Percentiles rank a stretch among this genome's conserved stretches.
phyloP scores from a whole-genome alignment of 495 filamentous ascomycete genomes.

The Recurvomyces mirabilis region DNA sequence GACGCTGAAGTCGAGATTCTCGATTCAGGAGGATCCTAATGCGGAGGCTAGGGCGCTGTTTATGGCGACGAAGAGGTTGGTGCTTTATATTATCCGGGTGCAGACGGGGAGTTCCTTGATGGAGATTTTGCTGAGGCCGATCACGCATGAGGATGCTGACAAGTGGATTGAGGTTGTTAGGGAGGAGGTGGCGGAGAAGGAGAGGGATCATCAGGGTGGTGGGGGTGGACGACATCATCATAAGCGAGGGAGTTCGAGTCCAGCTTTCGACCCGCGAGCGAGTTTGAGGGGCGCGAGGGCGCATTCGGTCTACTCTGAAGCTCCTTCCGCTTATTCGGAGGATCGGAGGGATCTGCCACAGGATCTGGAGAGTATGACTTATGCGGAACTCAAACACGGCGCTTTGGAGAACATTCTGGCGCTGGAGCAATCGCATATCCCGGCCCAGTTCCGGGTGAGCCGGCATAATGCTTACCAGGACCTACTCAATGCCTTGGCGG shows the following conservation, averaged over 20 bases:
- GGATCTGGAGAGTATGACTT: constrained; percentile 82
- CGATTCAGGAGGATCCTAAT: constrained; percentile 57
- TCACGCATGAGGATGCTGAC: constrained; percentile 74
- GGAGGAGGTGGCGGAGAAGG: constrained; percentile 61
- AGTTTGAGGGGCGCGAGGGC: constrained; percentile 47
- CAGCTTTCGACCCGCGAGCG: constrained; percentile 19
- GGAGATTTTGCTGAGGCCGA: constrained; percentile 88
- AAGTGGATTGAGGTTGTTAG: constrained; percentile 72
- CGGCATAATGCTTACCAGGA: constrained; percentile 94
- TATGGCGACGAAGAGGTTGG: constrained; percentile 95
- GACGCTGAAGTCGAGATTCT: constrained; percentile 47
- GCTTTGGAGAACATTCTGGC: constrained; percentile 89
- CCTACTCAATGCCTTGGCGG: constrained; percentile 86
- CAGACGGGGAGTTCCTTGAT: constrained; percentile 85
- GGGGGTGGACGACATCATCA: constrained; percentile 30
- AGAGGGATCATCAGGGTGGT: constrained; percentile 14
- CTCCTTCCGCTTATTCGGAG: constrained; percentile 32
- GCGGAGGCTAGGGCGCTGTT: constrained; percentile 83
- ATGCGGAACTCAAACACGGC: constrained; percentile 82
- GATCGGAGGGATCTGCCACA: constrained; percentile 56
- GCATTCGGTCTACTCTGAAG: constrained; percentile 57
- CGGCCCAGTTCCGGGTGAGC: constrained; percentile 59
- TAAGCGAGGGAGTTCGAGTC: constrained; percentile 3
- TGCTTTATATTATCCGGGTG: constrained; percentile 94
- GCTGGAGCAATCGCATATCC: constrained; percentile 48